Base-by-base conservation (phyloP, 768 basidiomycete genomes). In the Strobilomyces dryophilus region DNA sequence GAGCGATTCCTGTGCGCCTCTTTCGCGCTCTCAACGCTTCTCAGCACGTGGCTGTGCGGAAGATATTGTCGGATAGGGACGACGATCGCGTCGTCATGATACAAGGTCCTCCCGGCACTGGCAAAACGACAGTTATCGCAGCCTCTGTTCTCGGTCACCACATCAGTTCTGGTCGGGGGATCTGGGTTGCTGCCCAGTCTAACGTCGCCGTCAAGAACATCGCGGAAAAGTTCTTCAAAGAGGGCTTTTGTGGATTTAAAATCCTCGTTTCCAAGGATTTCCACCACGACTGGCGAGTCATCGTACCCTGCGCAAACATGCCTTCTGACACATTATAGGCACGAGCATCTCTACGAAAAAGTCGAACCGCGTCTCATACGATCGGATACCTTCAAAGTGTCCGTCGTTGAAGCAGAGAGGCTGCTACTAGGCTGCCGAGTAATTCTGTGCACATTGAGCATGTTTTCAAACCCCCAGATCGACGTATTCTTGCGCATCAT, bases 131-230 rank as follows among this genome's bases (percentile, higher is more conserved):
- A 0, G 73, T 76, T 8, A 78, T 78, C 15, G 70, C 74, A 2
- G 72, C 74, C 0, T 61, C 65, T 1, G 69, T 72, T 1, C 53
- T 56, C 1, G 72, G 72, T 15, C 21, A 65, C 11, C 8, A 27
- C 1, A 52, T 57, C 44, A 45, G 47, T 2, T 55, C 55, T 15
- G 18, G 21, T 8, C 60, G 42, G 26, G 47, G 58, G 9, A 60
- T 76, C 10, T 79, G 74, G 72, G 56, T 79, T 27, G 63, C 73
- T 27, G 76, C 78, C 0, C 79, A 79, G 26, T 78, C 77, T 0
- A 80, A 79, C 39, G 75, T 79, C 32, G 78, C 75, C 0, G 78
- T 79, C 18, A 80, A 80, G 57, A 79, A 79, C 51, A 78, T 79
- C n/a, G 77, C 77, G 0, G 74, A 78, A 54, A 79, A 74, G 44